These are phyloP conservation scores for Cladosporium sp. DNA, from an alignment of 2,329 filamentous ascomycete species.

Conservation along the genomic window DNA sequence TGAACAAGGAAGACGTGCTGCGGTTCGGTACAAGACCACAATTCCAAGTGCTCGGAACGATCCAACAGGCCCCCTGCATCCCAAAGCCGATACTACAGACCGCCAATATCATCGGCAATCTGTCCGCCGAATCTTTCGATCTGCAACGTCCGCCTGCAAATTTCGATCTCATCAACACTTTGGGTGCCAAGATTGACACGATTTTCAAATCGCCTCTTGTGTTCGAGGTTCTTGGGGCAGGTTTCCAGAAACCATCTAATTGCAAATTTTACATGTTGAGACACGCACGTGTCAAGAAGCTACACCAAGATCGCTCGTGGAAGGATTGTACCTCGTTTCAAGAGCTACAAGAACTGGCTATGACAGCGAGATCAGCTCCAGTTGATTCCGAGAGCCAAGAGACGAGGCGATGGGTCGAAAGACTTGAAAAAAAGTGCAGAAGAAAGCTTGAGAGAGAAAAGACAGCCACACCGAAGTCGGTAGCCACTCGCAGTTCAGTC, in stretches of 20 bases:
- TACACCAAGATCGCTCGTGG: constrained; percentile 74
- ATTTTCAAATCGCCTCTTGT: constrained; percentile 72
- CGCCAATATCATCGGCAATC: constrained; percentile 44
- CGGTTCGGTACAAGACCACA: constrained; percentile 54
- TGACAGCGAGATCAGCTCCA: constrained; percentile 54
- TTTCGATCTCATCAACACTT: constrained; percentile 25
- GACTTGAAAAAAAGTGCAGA: constrained; percentile 50
- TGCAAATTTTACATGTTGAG: constrained; percentile 71
- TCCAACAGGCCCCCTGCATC: constrained; percentile 48
- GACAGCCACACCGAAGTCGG: constrained; percentile 25
- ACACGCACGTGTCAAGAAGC: constrained; percentile 73
- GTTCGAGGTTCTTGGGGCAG: constrained; percentile 77
- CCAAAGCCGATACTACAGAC: constrained; percentile 45
- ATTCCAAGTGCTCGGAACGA: constrained; percentile 66
- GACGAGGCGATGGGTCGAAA: constrained; percentile 60
- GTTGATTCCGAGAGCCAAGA: constrained; percentile 60
- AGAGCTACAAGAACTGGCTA: constrained; percentile 68
- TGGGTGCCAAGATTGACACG: constrained; percentile 40
- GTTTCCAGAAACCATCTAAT: constrained; percentile 71
- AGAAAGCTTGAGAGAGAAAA: constrained; percentile 33
- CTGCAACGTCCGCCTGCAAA: constrained; percentile 23
- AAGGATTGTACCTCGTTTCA: constrained; percentile 67
- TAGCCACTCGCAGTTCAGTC: constrained; percentile 1
- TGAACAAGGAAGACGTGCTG: constrained; percentile 63
- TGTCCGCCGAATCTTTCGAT: constrained; percentile 37